Evolutionary conservation across 768 basidiomycete species (phyloP).

Genomic region (Cystofilobasidium capitatum): DNA sequence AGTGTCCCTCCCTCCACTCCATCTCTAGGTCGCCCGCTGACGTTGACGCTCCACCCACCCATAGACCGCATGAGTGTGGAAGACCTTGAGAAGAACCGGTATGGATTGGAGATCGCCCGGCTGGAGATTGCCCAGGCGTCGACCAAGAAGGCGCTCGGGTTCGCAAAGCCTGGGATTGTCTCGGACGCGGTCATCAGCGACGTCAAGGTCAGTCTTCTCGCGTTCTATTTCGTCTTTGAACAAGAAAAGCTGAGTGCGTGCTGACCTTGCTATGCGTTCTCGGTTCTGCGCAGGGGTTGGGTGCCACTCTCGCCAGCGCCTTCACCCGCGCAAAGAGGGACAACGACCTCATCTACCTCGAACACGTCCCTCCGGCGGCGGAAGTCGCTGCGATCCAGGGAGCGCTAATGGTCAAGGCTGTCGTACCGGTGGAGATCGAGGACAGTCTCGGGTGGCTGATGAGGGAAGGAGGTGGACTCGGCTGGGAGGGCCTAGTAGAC

Average conservation of each 20-base stretch:
- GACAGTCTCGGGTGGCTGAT: slow-evolving; percentile 40
- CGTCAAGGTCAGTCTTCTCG: slow-evolving; percentile 49
- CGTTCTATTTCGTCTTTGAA: background rate
- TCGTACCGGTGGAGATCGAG: slow-evolving; percentile 43
- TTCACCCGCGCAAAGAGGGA: slow-evolving; percentile 69
- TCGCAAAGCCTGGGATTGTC: slow-evolving; percentile 56
- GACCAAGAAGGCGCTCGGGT: slow-evolving; percentile 61
- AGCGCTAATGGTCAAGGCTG: slow-evolving; percentile 56
- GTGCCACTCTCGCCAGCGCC: slow-evolving; percentile 59
- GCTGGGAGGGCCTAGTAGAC: slow-evolving; percentile 62
- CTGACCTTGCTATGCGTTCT: background rate
- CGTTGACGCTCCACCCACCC: background rate
- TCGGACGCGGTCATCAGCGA: slow-evolving; percentile 62
- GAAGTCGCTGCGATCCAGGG: slow-evolving; percentile 57
- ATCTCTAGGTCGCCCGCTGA: background rate
- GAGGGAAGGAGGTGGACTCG: slow-evolving; percentile 43
- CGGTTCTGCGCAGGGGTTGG: slow-evolving; percentile 54
- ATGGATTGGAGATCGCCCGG: slow-evolving; percentile 76
- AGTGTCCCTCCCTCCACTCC: background rate
- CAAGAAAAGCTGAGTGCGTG: background rate
- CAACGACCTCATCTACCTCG: slow-evolving; percentile 91
- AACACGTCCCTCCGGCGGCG: slow-evolving; percentile 65
- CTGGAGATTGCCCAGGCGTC: slow-evolving; percentile 52
- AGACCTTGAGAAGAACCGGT: slow-evolving; percentile 65
- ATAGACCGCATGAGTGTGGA: slow-evolving; percentile 73